Evolutionary conservation across 345 rosid genomes (phyloP), one percentile per base, ranked within the genome.

Genomic region (Barbarea vulgaris): DNA sequence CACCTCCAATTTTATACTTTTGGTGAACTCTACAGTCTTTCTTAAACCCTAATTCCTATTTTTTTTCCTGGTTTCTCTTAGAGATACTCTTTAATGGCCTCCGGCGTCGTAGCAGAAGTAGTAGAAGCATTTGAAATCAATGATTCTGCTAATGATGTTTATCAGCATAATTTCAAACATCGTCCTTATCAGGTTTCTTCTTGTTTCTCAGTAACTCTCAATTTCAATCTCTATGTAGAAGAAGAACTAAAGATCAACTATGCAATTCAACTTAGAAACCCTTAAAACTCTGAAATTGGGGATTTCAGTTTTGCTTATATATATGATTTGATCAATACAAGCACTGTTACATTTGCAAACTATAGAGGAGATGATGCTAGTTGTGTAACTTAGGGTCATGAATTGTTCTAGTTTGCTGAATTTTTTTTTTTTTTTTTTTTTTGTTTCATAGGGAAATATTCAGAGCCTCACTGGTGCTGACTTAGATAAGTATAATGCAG

Each of bases 61-160:
- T 2, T 67, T 39, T 34, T 39, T 34, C 56, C 39, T 24, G 6
- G 31, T 52, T 65, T 19, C 58, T 70, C 53, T 36, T 69, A 91
- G 97, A 91, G 93, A 77, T 91, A 91, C 73, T 89, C 98, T 22
- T 79, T 91, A 28, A 67, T 63, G 64, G 84, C 87, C 59, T 86
- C 93, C 6, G 86, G 83, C 22, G 85, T 91, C 36, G 79, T 77
- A 17, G 87, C 89, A 6, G 75, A 83, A 55, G 83, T 90, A 6
- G 85, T 85, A 48, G 96, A 90, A 83, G 96, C 97, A 5, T 91
- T 94, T 68, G 98, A 94, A 73, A 90, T 94, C 41, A 94, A 91
- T 63, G 89, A 94, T 83, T 80, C 64, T 44, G 97, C 98, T 17
- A 94, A 91, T 74, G 98, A 94, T 75, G 97, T 87, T 33, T 94